Base-by-base conservation (phyloP, 1,284 basidiomycete species). In the Ustilago loliicola region DNA sequence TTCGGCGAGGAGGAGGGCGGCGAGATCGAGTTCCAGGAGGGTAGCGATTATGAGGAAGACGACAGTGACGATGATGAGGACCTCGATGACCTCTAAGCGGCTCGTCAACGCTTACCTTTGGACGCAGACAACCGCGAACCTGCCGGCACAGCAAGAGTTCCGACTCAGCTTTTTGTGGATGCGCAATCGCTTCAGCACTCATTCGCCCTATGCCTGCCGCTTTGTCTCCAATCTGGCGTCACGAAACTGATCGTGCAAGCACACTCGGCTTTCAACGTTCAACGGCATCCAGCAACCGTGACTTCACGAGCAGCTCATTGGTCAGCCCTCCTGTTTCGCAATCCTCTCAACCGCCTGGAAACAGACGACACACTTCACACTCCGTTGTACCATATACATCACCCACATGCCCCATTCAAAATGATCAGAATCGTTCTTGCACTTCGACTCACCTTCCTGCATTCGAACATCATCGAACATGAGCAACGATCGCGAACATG, bases 1-100 rank as follows among this genome's bases (percentile, higher is more conserved):
- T 95, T 95, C 87, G 94, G 93, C 83, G 95, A 96, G 80, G 94
- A 94, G 76, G 94, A 87, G 50, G 86, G 82, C 55, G 84, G 81
- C 57, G 85, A 86, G 32, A 77, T 87, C 77, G 85, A 86, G 73
- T 86, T 86, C 79, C 83, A 86, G 73, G 86, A 87, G 72, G 85
- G 80, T n/a, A 77, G 72, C 56, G 83, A 82, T 59, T 80, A 83
- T n/a, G 79, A 83, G 48, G 82, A 83, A 19, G 83, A 84, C 40
- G 82, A 82, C 34, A 79, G 80, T 50, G 79, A 84, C 29, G 71
- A 77, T 50, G 80, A 83, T 40, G 80, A 84, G 36, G 83, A 83
- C 47, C 72, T 84, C 29, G 83, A 83, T 50, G 84, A 85, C 62
- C 80, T 85, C 29, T 80, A 73, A 62, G 17, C 25, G 11, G 48